phyloP scores from a whole-genome alignment of 1,284 basidiomycete genomes.

The Sphaerobolus stellatus region DNA sequence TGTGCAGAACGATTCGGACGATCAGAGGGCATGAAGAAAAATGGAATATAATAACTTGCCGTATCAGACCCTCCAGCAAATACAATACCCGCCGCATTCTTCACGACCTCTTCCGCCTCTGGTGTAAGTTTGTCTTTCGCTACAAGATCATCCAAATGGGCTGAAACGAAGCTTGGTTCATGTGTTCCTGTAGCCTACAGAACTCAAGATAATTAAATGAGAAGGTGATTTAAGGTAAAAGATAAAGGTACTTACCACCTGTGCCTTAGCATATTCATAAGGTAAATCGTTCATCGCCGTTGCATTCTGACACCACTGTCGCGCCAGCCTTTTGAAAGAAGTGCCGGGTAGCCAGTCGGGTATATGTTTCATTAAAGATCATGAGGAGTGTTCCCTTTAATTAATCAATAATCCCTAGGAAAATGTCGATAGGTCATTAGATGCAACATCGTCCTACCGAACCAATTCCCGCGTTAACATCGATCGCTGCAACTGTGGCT shows the following conservation, averaged over 20 bases:
- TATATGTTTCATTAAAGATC: too few relatives aligned
- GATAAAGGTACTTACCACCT: not conserved
- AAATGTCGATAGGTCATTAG: too few relatives aligned
- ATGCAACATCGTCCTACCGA: too few relatives aligned
- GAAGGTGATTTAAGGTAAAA: not conserved
- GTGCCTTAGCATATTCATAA: not conserved
- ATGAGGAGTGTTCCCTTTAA: too few relatives aligned
- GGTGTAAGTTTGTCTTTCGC: too few relatives aligned
- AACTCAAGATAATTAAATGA: not conserved
- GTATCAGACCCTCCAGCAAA: not conserved
- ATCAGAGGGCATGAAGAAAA: not conserved
- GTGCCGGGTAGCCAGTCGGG: too few relatives aligned
- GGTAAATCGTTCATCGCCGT: not conserved
- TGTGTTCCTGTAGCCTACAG: slow-evolving; percentile 27
- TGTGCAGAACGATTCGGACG: too few relatives aligned
- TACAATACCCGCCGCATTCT: not conserved
- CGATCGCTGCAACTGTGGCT: too few relatives aligned
- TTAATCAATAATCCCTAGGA: too few relatives aligned
- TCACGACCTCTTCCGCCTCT: not conserved
- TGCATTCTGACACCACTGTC: too few relatives aligned
- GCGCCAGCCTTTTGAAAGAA: too few relatives aligned
- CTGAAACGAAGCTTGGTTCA: slow-evolving; percentile 27
- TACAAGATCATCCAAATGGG: slow-evolving; percentile 20
- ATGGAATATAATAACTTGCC: slow-evolving; percentile 1
- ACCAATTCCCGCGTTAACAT: too few relatives aligned